Percentiles rank a stretch among this genome's conserved stretches.
Evolutionary conservation across 2,329 filamentous ascomycete species (phyloP).

Genomic region (Alternaria sp.): DNA sequence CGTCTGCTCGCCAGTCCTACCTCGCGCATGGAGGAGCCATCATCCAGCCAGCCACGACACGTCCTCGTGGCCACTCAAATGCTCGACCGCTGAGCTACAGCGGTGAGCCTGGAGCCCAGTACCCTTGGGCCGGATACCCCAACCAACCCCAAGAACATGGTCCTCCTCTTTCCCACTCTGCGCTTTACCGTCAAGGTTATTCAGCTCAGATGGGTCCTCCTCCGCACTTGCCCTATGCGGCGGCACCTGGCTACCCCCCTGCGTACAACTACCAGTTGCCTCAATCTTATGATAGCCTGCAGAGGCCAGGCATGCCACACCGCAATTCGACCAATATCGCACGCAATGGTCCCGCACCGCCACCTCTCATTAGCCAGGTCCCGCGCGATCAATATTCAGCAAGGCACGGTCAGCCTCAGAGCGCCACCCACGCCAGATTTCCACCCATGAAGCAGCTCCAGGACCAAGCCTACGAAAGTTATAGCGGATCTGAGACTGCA

Average conservation of each 20-base stretch:
- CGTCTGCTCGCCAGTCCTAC: constrained; percentile 34
- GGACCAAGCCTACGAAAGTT: constrained; percentile 25
- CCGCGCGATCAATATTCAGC: constrained; percentile 38
- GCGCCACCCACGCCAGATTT: constrained; percentile 17
- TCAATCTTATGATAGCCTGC: constrained; percentile 32
- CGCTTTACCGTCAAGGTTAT: constrained; percentile 33
- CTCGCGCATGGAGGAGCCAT: constrained; percentile 39
- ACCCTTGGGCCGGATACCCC: constrained; percentile 31
- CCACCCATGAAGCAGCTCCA: constrained; percentile 20
- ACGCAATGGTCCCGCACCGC: constrained; percentile 26
- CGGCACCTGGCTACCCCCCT: constrained; percentile 25
- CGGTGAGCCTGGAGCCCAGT: constrained; percentile 31
- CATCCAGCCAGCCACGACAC: constrained; percentile 40
- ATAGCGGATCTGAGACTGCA: constrained; percentile 21
- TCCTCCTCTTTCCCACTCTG: constrained; percentile 46
- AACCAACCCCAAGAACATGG: constrained; percentile 40
- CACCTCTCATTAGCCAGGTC: constrained; percentile 35
- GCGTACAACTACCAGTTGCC: constrained; percentile 27
- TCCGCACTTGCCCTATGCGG: constrained; percentile 29
- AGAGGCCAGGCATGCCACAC: constrained; percentile 33
- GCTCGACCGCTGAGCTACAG: constrained; percentile 49
- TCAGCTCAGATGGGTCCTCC: constrained; percentile 22
- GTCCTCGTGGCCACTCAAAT: constrained; percentile 39
- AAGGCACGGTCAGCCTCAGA: constrained; percentile 34
- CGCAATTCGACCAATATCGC: constrained; percentile 34